These are phyloP conservation scores for Phytophthora meadii DNA, from an alignment of 352 stramenopile genomes.

Conservation along the genomic window DNA sequence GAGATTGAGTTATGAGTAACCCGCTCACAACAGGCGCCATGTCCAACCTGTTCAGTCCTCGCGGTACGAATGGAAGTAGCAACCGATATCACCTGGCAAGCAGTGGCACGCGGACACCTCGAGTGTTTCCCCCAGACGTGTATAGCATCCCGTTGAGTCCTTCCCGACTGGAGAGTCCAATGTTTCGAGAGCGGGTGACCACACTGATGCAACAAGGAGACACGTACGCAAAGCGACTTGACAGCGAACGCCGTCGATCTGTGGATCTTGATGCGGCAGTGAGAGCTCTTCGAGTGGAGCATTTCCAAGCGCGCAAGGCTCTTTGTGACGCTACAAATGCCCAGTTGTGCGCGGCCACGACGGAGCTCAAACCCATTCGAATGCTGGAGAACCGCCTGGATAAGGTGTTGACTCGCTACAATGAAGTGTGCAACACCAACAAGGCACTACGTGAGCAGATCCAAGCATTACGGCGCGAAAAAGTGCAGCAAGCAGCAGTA, in stretches of 20 bases:
- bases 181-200: constrained; percentile 72
- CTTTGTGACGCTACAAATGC: constrained; percentile 59
- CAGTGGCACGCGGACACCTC: constrained; percentile 44
- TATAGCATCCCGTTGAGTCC: constrained; percentile 66
- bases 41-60: constrained; percentile 36
- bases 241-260: constrained; percentile 61
- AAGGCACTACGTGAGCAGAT: constrained; percentile 84
- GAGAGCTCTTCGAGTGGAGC: constrained; percentile 31
- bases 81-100: constrained; percentile 55
- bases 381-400: constrained; percentile 86
- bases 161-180: constrained; percentile 73
- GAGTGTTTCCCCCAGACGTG: constrained; percentile 64
- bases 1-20: constrained; percentile 22
- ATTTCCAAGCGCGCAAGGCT: constrained; percentile 61
- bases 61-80: constrained; percentile 22
- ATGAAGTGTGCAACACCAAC: constrained; percentile 86
- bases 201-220: constrained; percentile 79
- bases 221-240: constrained; percentile 73
- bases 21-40: constrained; percentile 13
- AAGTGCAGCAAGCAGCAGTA: constrained; percentile 78
- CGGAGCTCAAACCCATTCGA: constrained; percentile 67
- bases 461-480: constrained; percentile 78
- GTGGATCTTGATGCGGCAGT: constrained; percentile 54
- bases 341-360: constrained; percentile 54
- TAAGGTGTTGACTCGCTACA: constrained; percentile 86